Evolutionary conservation across 257 asterid genomes (phyloP).

Genomic region (Gardenia jasminoides): DNA sequence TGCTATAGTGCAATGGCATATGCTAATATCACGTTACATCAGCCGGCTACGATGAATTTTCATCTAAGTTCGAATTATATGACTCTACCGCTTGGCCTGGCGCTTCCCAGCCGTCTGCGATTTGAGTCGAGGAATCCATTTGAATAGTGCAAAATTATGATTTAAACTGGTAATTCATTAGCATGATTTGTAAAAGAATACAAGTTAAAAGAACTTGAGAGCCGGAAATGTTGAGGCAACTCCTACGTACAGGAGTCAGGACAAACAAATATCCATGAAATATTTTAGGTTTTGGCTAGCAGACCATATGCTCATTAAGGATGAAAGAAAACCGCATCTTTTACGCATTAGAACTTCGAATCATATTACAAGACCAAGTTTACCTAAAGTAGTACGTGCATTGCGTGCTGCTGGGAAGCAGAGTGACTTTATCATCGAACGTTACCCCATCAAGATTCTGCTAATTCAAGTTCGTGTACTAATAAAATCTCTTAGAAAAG

Average conservation of each 20-base stretch:
- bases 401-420: neutral
- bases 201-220: neutral
- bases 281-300: neutral
- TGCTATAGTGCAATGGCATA: constrained; percentile 3
- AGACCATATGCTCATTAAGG: neutral
- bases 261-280: neutral
- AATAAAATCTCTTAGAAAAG: neutral
- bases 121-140: no score
- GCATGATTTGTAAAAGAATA: neutral
- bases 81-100: neutral
- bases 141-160: neutral
- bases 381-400: neutral
- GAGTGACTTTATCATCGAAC: neutral
- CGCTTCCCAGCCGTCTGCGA: neutral
- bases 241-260: neutral
- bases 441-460: neutral
- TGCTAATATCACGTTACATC: neutral
- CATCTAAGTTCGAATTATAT: neutral
- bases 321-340: neutral
- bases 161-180: neutral
- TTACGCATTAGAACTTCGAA: no score
- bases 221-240: neutral
- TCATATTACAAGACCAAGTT: neutral
- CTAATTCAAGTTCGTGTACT: neutral
- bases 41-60: constrained; percentile 6